Evolutionary conservation across 176 grass and related monocot species (phyloP), one percentile per base, ranked within the genome.

Genomic region (Thinopyrum elongatum): DNA sequence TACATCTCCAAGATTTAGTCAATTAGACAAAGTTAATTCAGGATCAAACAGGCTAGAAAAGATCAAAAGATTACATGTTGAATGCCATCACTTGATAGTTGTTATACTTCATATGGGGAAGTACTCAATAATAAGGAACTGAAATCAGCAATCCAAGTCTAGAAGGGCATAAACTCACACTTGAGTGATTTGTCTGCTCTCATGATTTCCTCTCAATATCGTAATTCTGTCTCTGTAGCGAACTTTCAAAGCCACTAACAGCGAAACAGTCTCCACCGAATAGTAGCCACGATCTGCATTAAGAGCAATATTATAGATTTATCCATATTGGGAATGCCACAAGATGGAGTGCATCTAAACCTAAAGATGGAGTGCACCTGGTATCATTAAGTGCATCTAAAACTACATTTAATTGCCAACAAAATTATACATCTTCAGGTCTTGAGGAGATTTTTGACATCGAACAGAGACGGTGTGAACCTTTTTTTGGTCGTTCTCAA

Each of bases 171-270:
- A 84, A 58, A 89, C 92, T 91, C 92, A 98, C 95, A 98, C 95
- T 98, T 98, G 95, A 42, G 93, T 98, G 75, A 98, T 98, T 95
- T 98, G 95, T 75, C 93, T 88, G 89, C 95, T 98, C 89, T 95
- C 95, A 87, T 95, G 95, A 88, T 98, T 98, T 72, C 95, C 95
- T 92, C 95, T 91, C 83, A 98, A 87, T 82, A 98, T 98, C 76
- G 95, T 98, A 90, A 98, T 98, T 92, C 95, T 91, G 76, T 98
- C 95, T 88, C 95, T 90, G 75, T 95, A 98, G 38, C 93, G 92
- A 39, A 98, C 95, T 89, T 98, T 98, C 93, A 98, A 88, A 76
- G 95, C 95, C 86, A 98, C 95, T 76, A 98, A 78, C 23, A 95
- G 85, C 0, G 95, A 93, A 81, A 98, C 93, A 7, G 95, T 95